These are phyloP conservation scores for Amanita muscaria DNA, from an alignment of 768 basidiomycete species.

Conservation along the genomic window DNA sequence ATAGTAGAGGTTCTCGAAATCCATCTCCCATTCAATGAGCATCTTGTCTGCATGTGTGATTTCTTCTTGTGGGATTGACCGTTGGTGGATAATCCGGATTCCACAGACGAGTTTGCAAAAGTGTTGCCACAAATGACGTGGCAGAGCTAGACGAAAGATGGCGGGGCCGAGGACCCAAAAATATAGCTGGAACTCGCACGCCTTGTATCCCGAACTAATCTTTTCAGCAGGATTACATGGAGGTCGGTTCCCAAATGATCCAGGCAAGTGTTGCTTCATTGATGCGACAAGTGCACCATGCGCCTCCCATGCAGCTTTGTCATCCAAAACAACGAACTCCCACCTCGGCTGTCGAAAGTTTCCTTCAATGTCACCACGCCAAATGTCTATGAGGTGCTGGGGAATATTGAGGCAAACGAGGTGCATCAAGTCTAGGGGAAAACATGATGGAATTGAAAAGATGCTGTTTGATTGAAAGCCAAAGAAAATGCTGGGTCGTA, in stretches of 20 bases:
- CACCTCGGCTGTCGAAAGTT: too few species aligned
- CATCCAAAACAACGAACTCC: too few species aligned
- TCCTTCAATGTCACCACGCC: slow-evolving; percentile 22
- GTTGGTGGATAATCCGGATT: slow-evolving; percentile 16
- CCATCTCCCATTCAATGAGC: slow-evolving; percentile 17
- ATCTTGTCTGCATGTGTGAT: slow-evolving; percentile 12
- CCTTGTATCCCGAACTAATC: slow-evolving; percentile 23
- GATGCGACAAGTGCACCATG: slow-evolving; percentile 8
- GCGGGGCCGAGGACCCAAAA: slow-evolving; percentile 21
- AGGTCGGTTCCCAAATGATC: slow-evolving; percentile 19
- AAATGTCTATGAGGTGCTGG: slow-evolving; percentile 27
- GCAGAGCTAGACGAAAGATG: slow-evolving; percentile 16
- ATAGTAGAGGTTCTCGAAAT: slow-evolving; percentile 23
- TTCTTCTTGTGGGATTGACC: slow-evolving; percentile 9
- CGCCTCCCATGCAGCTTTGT: not conserved
- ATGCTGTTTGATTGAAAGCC: slow-evolving; percentile 17
- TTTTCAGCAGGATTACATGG: slow-evolving; percentile 25
- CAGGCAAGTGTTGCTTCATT: slow-evolving; percentile 4
- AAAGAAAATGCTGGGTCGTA: slow-evolving; percentile 26
- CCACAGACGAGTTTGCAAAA: slow-evolving; percentile 19
- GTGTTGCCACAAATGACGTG: slow-evolving; percentile 14
- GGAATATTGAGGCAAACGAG: slow-evolving; percentile 25
- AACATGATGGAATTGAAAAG: slow-evolving; percentile 25
- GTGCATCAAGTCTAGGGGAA: slow-evolving; percentile 36
- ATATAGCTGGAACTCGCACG: slow-evolving; percentile 20